Evolutionary conservation across 73 alveolate species (phyloP).

Genomic region (Tetrahymena elliotti): DNA sequence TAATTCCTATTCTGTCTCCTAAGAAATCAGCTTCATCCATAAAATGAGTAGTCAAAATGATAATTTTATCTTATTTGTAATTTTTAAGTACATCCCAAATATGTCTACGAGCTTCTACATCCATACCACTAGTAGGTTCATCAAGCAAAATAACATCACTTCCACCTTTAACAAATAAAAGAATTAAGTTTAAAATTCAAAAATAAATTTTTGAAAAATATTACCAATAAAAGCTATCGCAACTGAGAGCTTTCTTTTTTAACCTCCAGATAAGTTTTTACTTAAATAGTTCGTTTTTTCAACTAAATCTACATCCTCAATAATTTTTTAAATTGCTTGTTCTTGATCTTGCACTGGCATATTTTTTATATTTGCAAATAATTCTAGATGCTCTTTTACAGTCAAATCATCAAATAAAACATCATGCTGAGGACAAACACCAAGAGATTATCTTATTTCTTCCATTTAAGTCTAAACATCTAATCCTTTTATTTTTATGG

Average conservation of each 20-base stretch:
- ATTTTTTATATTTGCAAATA: conserved; percentile 78
- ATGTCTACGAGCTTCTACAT: conserved; percentile 81
- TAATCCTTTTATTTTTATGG: conserved; percentile 44
- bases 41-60: conserved; percentile 93
- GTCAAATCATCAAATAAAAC: conserved; percentile 82
- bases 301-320: conserved; percentile 75
- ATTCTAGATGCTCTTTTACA: conserved; percentile 64
- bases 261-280: conserved; percentile 88
- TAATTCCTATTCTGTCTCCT: conserved; percentile 94
- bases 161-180: conserved; percentile 44
- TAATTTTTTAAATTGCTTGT: conserved; percentile 58
- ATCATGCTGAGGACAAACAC: conserved; percentile 99
- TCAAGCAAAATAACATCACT: conserved; percentile 82
- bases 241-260: conserved; percentile 81
- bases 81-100: conserved; percentile 92
- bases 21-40: conserved; percentile 98
- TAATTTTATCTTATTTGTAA: conserved; percentile 71
- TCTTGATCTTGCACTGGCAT: conserved; percentile 51
- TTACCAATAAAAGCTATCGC: conserved; percentile 92
- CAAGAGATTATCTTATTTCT: conserved; percentile 76
- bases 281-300: conserved; percentile 57
- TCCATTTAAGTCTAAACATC: conserved; percentile 60
- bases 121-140: conserved; percentile 98
- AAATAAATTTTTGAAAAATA: neutral
- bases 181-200: neutral